These are phyloP conservation scores for Neurospora sp. DNA, from an alignment of 495 filamentous ascomycete species.

Conservation along the genomic window DNA sequence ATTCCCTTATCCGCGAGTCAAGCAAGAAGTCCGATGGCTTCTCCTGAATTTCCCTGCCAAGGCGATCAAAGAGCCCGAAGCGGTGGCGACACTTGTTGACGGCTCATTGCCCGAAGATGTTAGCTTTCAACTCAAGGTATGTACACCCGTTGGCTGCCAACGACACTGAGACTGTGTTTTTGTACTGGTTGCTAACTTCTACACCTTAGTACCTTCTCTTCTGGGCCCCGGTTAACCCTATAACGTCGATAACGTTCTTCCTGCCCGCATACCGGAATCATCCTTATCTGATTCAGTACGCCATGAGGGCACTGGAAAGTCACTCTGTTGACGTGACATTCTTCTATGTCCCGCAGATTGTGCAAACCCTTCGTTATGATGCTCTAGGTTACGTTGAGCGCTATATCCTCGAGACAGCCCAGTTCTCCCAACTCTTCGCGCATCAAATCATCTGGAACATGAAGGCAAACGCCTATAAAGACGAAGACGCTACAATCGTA, in stretches of 20 bases:
- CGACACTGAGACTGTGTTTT: neutral
- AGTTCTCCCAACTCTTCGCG: conserved; percentile 91
- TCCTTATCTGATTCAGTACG: conserved; percentile 91
- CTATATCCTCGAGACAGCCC: conserved; percentile 92
- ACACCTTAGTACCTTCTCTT: conserved; percentile 70
- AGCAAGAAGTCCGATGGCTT: conserved; percentile 64
- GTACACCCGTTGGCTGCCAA: conserved; percentile 1
- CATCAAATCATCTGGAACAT: conserved; percentile 99
- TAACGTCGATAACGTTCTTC: conserved; percentile 88
- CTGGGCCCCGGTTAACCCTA: conserved; percentile 89
- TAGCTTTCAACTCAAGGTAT: conserved; percentile 72
- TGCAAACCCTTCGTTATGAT: conserved; percentile 94
- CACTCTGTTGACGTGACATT: conserved; percentile 95
- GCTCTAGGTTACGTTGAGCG: conserved; percentile 88
- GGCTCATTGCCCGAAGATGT: conserved; percentile 66
- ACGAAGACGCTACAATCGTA: conserved; percentile 84
- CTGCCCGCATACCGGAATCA: conserved; percentile 88
- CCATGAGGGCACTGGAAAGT: conserved; percentile 86
- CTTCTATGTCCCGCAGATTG: conserved; percentile 97
- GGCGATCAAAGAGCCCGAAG: conserved; percentile 66
- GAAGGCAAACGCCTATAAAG: conserved; percentile 97
- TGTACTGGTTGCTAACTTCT: conserved; percentile 24
- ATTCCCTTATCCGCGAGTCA: conserved; percentile 64
- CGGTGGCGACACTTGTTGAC: conserved; percentile 72
- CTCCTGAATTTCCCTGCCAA: conserved; percentile 75